These are phyloP conservation scores for Tulasnella sp. DNA, from an alignment of 768 basidiomycete genomes.

Conservation along the genomic window DNA sequence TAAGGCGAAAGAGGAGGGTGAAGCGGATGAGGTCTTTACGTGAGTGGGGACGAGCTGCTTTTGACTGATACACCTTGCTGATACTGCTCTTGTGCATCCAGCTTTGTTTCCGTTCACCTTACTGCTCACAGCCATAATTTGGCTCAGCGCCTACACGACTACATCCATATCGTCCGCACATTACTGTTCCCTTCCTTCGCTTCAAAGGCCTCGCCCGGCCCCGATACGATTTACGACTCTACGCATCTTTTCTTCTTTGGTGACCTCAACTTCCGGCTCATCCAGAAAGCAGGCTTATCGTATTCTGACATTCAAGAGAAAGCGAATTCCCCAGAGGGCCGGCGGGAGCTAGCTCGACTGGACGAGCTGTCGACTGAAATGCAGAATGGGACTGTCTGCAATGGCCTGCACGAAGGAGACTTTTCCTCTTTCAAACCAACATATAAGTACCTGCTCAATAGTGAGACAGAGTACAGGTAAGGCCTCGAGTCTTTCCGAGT, in stretches of 20 bases:
- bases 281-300: conserved; percentile 26
- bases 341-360: conserved; percentile 57
- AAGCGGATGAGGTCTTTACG: conserved; percentile 73
- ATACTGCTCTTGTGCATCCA: conserved; percentile 30
- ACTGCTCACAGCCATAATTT: conserved; percentile 70
- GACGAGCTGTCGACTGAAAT: conserved; percentile 65
- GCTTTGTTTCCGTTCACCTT: conserved; percentile 89
- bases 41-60: conserved; percentile 39
- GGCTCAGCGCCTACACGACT: conserved; percentile 62
- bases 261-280: conserved; percentile 85
- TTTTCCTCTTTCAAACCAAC: conserved; percentile 87
- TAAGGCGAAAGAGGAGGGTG: conserved; percentile 40
- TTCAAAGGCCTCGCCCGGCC: conserved; percentile 31
- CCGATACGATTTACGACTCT: conserved; percentile 67
- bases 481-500: conserved; percentile 26
- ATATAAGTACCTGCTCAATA: conserved; percentile 78
- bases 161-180: conserved; percentile 67
- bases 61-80: not conserved
- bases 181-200: conserved; percentile 63
- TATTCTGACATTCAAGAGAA: conserved; percentile 22
- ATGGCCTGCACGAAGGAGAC: conserved; percentile 73
- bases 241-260: conserved; percentile 91
- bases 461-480: conserved; percentile 75
- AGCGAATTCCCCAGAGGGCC: conserved; percentile 42
- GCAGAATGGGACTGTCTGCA: conserved; percentile 55